phyloP scores from a whole-genome alignment of 176 grass and related monocot species.

The Zizania latifolia region DNA sequence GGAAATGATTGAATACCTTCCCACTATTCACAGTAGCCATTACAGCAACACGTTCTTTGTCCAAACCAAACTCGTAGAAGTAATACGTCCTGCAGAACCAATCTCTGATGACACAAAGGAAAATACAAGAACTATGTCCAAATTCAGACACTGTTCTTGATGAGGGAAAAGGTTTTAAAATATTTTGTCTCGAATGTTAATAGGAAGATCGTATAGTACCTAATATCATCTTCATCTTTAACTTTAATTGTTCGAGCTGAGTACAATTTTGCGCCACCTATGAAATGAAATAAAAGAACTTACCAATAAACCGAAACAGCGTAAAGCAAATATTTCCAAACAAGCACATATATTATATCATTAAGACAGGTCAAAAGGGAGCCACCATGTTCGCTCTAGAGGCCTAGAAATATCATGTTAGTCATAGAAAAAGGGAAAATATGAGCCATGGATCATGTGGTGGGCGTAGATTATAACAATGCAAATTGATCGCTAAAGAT shows the following conservation, averaged over 20 bases:
- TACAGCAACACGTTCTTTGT: constrained; percentile 76
- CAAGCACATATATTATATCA: too few relatives aligned
- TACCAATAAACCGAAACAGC: constrained; percentile 1
- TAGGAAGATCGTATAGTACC: constrained; percentile 45
- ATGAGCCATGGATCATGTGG: too few relatives aligned
- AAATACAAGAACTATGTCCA: neutral
- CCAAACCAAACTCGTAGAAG: constrained; percentile 77
- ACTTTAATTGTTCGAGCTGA: constrained; percentile 82
- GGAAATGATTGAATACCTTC: constrained; percentile 49
- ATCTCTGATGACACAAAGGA: constrained; percentile 11
- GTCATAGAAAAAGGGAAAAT: too few relatives aligned
- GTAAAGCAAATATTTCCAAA: constrained; percentile 4
- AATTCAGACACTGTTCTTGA: neutral
- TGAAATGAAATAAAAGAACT: constrained; percentile 21
- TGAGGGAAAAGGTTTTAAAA: neutral
- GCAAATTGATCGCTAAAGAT: too few relatives aligned
- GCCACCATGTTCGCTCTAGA: too few relatives aligned
- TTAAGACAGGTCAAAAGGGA: too few relatives aligned
- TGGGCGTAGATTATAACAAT: too few relatives aligned
- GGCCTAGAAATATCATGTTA: too few relatives aligned
- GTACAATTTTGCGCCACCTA: constrained; percentile 80
- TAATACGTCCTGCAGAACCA: constrained; percentile 71
- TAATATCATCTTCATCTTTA: constrained; percentile 83
- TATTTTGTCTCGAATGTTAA: neutral
- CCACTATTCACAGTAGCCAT: constrained; percentile 72